phyloP scores from a whole-genome alignment of 2,329 filamentous ascomycete genomes.

The Phaeosphaeriaceae sp. region DNA sequence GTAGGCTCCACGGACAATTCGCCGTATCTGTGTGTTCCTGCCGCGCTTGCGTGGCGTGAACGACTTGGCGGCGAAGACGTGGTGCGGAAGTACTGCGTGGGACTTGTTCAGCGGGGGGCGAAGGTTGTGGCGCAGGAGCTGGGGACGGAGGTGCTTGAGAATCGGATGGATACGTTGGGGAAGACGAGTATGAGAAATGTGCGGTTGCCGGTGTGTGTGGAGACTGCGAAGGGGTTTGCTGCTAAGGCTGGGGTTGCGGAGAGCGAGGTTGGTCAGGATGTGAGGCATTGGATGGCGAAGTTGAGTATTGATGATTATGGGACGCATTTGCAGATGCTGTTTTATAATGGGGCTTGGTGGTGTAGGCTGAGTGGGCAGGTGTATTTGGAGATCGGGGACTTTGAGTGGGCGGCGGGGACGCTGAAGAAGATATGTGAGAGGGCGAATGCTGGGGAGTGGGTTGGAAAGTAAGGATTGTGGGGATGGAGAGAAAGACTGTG shows the following conservation, averaged over 20 bases:
- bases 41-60: slow-evolving; percentile 73
- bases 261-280: slow-evolving; percentile 25
- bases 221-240: slow-evolving; percentile 31
- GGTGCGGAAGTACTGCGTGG: slow-evolving; percentile 68
- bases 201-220: slow-evolving; percentile 66
- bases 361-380: slow-evolving; percentile 78
- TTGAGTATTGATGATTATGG: slow-evolving; percentile 63
- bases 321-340: slow-evolving; percentile 72
- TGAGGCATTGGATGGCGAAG: slow-evolving; percentile 52
- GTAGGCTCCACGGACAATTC: slow-evolving; percentile 76
- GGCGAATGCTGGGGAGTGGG: slow-evolving; percentile 55
- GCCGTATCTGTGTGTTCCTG: slow-evolving; percentile 73
- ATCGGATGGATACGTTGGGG: slow-evolving; percentile 65
- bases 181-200: slow-evolving; percentile 77
- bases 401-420: slow-evolving; percentile 69
- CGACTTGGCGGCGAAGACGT: slow-evolving; percentile 75
- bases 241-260: slow-evolving; percentile 22
- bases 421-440: slow-evolving; percentile 64
- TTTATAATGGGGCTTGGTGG: slow-evolving; percentile 70
- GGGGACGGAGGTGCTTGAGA: slow-evolving; percentile 75
- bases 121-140: slow-evolving; percentile 66
- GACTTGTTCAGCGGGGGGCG: slow-evolving; percentile 69
- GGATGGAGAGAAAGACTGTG: slow-evolving; percentile 12
- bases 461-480: not conserved
- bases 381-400: slow-evolving; percentile 81